Evolutionary conservation across 805 yeast species (phyloP).

Genomic region (Lipomyces yamadae): DNA sequence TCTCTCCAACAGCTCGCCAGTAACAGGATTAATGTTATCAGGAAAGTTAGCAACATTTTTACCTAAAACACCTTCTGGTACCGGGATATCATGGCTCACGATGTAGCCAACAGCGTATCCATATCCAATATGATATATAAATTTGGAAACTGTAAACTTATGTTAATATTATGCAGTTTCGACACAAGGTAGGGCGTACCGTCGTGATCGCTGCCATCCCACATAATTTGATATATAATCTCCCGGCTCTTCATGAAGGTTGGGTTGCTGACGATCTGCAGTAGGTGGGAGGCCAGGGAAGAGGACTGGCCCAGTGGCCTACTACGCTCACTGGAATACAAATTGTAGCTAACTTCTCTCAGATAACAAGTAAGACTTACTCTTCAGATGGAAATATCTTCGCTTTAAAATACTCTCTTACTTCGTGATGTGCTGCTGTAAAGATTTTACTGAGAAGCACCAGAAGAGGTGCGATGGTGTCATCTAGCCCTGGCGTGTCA

Average conservation of each 20-base stretch:
- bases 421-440: neutral
- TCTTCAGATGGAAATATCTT: constrained; percentile 17
- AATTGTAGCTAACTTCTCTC: neutral
- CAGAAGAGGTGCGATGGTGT: constrained; percentile 15
- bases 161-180: neutral
- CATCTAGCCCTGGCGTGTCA: constrained; percentile 16
- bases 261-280: constrained; percentile 37
- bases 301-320: constrained; percentile 37
- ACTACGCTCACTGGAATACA: constrained; percentile 37
- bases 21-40: constrained; percentile 38
- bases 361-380: neutral
- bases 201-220: constrained; percentile 37
- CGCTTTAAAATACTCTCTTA: constrained; percentile 11
- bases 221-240: constrained; percentile 38
- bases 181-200: constrained; percentile 16
- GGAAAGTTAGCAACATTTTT: neutral
- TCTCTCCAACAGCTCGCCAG: constrained; percentile 39
- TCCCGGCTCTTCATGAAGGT: constrained; percentile 31
- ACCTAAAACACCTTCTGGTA: constrained; percentile 31
- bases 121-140: constrained; percentile 41
- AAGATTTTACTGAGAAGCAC: constrained; percentile 14
- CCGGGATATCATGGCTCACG: constrained; percentile 32
- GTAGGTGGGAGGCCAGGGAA: constrained; percentile 36
- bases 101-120: constrained; percentile 43
- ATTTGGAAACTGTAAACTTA: constrained; percentile 27